Base-by-base conservation (phyloP, 2,329 filamentous ascomycete genomes). In the Sporothrix globosa region DNA sequence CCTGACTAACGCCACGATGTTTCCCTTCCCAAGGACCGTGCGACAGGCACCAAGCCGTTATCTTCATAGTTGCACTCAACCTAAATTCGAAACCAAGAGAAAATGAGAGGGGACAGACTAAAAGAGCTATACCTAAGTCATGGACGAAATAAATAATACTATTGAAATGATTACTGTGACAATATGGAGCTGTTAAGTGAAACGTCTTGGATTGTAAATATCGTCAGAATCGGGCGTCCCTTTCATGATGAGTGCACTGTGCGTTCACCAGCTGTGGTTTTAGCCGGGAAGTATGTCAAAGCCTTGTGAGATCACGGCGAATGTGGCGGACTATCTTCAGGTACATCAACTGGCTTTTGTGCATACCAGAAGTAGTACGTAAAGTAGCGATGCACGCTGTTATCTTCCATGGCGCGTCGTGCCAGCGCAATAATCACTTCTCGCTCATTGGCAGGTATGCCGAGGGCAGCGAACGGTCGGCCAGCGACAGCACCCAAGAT, bases 401-500 rank as follows among this genome's bases (percentile, higher is more conserved):
- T 73, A 63, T 82, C 77, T 14, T 79, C 76, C 7, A 84, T 76
- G 7, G 78, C 79, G 58, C 75, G 68, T 30, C 75, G 77, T n/a
- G 77, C 81, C 10, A 73, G 74, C 3, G 72, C 76, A 3, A 77
- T 71, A 70, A 80, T 76, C 3, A 75, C 74, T 53, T 76, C 72
- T 11, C 77, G 75, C 69, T 80, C 77, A 4, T 76, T 74, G 7
- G 73, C 61, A 0, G 77, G 72, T 41, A 83, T 75, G 1, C 78
- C 79, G 5, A 82, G 72, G 0, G 78, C 78, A 7, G 72, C 76
- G 54, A 83, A 75, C 0, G 82, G 81, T 46, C 81, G 80, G 86
- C 86, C 54, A 1, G 80, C 77, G 48, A 83, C 75, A 0, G 78
- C 79, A 10, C 77, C 78, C 0, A 83, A 77, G 13, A 81, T 77